These are phyloP conservation scores for Phytophthora pluvialis DNA, from an alignment of 352 stramenopile species.

Conservation along the genomic window DNA sequence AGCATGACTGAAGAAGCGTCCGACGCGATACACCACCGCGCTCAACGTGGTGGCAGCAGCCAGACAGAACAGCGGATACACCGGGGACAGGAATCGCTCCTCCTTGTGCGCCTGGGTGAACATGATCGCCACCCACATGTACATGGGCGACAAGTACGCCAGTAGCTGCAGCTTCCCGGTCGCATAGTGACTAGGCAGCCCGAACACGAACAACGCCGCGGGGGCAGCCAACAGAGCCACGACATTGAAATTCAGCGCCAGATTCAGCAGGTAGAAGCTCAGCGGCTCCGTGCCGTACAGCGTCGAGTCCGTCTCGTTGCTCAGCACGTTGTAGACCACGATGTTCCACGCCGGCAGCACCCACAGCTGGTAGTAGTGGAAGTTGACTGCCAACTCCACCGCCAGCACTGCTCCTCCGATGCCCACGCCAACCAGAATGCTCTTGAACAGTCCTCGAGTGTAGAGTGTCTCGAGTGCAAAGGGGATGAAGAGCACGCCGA, in stretches of 20 bases:
- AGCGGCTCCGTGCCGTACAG: constrained; percentile 96
- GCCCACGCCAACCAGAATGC: constrained; percentile 51
- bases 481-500: constrained; percentile 95
- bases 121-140: constrained; percentile 94
- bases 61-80: constrained; percentile 93
- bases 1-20: constrained; percentile 34
- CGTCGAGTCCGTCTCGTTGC: constrained; percentile 92
- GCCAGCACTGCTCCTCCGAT: constrained; percentile 77
- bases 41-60: constrained; percentile 79
- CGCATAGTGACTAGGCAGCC: constrained; percentile 46
- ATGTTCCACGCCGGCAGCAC: constrained; percentile 94
- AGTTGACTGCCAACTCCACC: constrained; percentile 87
- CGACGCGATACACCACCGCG: constrained; percentile 45
- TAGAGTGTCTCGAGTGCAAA: constrained; percentile 88
- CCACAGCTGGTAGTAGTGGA: constrained; percentile 74
- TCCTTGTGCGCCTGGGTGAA: constrained; percentile 97
- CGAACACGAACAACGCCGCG: constrained; percentile 38
- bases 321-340: constrained; percentile 96
- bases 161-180: constrained; percentile 40
- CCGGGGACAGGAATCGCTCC: constrained; percentile 97
- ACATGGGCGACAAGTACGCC: constrained; percentile 69
- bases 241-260: constrained; percentile 96
- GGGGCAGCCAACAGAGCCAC: constrained; percentile 74
- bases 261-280: constrained; percentile 96
- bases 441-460: constrained; percentile 55